phyloP scores from a whole-genome alignment of 2,329 filamentous ascomycete species.

The Fusarium floridanum region DNA sequence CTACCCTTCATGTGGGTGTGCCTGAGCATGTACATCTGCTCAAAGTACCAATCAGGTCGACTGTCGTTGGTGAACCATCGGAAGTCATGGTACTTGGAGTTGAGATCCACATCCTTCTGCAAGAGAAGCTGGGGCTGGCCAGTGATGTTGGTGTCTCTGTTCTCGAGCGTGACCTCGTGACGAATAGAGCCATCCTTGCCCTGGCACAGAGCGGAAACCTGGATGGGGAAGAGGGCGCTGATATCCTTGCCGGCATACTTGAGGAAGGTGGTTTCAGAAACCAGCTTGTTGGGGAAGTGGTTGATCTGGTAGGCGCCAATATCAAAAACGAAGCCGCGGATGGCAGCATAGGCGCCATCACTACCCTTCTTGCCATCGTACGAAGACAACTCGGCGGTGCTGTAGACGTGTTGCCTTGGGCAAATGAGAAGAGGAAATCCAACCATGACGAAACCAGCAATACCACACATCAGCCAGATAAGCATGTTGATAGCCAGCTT shows the following conservation, averaged over 20 bases:
- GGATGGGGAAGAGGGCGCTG: constrained; percentile 90
- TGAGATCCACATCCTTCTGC: constrained; percentile 69
- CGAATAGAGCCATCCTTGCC: constrained; percentile 76
- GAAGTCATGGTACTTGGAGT: constrained; percentile 93
- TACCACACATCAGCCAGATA: constrained; percentile 88
- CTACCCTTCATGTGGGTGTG: constrained; percentile 86
- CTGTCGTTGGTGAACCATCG: constrained; percentile 84
- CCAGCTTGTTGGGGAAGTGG: constrained; percentile 77
- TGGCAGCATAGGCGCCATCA: constrained; percentile 76
- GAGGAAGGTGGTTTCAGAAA: constrained; percentile 69
- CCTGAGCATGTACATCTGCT: constrained; percentile 85
- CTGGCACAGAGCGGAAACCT: constrained; percentile 91
- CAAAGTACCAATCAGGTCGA: constrained; percentile 91
- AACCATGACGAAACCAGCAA: constrained; percentile 90
- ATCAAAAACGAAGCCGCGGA: constrained; percentile 92
- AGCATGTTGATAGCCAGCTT: constrained; percentile 98
- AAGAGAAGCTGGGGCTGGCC: constrained; percentile 75
- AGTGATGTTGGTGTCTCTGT: constrained; percentile 80
- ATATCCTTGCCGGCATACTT: constrained; percentile 91
- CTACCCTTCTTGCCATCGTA: constrained; percentile 79
- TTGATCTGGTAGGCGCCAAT: constrained; percentile 77
- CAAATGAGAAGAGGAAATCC: constrained; percentile 90
- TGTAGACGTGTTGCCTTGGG: constrained; percentile 90
- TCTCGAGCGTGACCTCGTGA: constrained; percentile 85
- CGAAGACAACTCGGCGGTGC: constrained; percentile 77